These are phyloP conservation scores for Penicillium sclerotigenum DNA, from an alignment of 2,329 filamentous ascomycete genomes.

Conservation along the genomic window DNA sequence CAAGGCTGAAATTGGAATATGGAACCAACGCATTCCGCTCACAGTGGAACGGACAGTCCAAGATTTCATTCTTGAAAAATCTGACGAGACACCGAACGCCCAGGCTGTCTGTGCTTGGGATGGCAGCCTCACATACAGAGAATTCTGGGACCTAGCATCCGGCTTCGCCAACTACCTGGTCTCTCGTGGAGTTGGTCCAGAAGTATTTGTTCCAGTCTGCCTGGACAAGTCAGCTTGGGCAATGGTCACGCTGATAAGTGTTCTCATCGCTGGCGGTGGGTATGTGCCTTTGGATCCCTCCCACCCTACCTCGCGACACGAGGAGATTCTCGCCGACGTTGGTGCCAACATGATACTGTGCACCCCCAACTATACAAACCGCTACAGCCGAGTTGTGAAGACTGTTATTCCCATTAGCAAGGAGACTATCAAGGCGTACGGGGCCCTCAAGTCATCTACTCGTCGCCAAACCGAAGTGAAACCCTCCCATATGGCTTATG, in stretches of 20 bases:
- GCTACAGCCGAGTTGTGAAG: conserved; percentile 30
- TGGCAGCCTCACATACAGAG: conserved; percentile 33
- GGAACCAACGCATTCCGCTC: conserved; percentile 30
- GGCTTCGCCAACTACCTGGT: conserved; percentile 31
- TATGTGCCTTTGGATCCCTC: conserved; percentile 36
- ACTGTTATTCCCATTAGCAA: conserved; percentile 34
- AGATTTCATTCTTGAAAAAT: conserved; percentile 32
- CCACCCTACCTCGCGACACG: conserved; percentile 34
- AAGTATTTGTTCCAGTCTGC: conserved; percentile 34
- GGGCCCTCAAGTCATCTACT: conserved; percentile 14
- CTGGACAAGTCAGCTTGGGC: conserved; percentile 37
- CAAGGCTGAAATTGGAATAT: conserved; percentile 30
- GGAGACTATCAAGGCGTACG: conserved; percentile 30
- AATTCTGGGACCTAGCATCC: conserved; percentile 30
- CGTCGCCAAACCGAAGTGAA: conserved; percentile 6
- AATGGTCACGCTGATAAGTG: conserved; percentile 32
- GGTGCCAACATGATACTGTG: conserved; percentile 33
- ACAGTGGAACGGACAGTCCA: conserved; percentile 32
- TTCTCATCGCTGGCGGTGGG: conserved; percentile 35
- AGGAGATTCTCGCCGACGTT: conserved; percentile 33
- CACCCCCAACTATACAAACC: conserved; percentile 31
- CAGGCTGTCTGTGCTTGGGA: conserved; percentile 38
- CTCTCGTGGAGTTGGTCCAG: conserved; percentile 33
- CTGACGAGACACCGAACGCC: conserved; percentile 25
- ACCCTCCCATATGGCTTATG: conserved; percentile 33